phyloP scores from a whole-genome alignment of 495 filamentous ascomycete species.

The Beverwykella pulmonaria region DNA sequence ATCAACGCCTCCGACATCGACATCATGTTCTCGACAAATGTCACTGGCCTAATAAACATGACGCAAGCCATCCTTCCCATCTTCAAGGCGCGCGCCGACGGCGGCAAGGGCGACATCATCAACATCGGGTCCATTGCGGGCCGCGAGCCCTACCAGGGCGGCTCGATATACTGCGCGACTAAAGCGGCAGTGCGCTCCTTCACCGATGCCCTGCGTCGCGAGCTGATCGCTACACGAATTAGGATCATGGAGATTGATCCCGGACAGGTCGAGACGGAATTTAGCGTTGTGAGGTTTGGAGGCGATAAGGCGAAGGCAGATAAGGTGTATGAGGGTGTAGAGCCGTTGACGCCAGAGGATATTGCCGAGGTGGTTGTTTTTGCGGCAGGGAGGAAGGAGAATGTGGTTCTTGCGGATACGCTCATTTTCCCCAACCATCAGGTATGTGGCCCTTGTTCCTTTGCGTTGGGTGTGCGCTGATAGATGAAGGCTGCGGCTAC shows the following conservation, averaged over 20 bases:
- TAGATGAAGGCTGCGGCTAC: conserved; percentile 53
- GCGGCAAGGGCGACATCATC: conserved; percentile 89
- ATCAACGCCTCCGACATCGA: conserved; percentile 83
- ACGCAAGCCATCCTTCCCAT: conserved; percentile 87
- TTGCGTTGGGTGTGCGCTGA: background rate
- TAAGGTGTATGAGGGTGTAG: conserved; percentile 84
- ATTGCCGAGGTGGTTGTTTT: conserved; percentile 96
- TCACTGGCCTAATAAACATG: conserved; percentile 94
- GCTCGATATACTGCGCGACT: conserved; percentile 94
- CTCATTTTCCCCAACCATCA: conserved; percentile 91
- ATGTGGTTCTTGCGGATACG: conserved; percentile 92
- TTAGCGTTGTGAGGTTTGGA: conserved; percentile 88
- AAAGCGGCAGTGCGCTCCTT: conserved; percentile 92
- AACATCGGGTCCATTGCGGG: conserved; percentile 97
- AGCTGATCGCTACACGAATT: conserved; percentile 84
- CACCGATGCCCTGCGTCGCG: conserved; percentile 84
- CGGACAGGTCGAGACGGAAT: conserved; percentile 98
- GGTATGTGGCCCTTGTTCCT: conserved; percentile 52
- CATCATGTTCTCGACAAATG: conserved; percentile 89
- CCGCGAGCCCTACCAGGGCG: conserved; percentile 84
- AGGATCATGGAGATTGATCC: conserved; percentile 92
- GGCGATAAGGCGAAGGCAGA: conserved; percentile 95
- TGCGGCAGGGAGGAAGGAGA: conserved; percentile 82
- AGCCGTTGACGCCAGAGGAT: conserved; percentile 92
- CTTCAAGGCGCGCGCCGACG: conserved; percentile 77